A percentile compares a stretch with the other conserved stretches of the same genome.
phyloP scores from a whole-genome alignment of 768 basidiomycete species.

The Cyclocybe cylindracea region DNA sequence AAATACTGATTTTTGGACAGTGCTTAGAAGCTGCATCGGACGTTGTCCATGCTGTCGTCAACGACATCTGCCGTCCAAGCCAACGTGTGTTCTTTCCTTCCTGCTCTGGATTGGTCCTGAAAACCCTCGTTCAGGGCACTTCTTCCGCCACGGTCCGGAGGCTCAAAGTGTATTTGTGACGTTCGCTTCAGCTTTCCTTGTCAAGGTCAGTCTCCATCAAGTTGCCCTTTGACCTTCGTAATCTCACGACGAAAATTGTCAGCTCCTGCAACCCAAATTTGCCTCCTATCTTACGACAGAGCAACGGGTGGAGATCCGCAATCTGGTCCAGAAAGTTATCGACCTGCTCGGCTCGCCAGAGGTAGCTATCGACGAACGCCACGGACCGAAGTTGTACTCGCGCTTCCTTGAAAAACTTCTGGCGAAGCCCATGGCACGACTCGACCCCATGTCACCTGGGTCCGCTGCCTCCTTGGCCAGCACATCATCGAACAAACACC shows the following conservation, averaged over 20 bases:
- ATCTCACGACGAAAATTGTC: conserved; percentile 1
- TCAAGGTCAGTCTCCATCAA: conserved; percentile 53
- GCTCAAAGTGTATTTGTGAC: conserved; percentile 79
- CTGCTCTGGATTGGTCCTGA: conserved; percentile 1
- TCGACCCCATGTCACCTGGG: conserved; percentile 27
- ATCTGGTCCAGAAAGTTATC: conserved; percentile 64
- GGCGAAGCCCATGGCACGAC: conserved; percentile 51
- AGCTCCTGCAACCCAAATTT: conserved; percentile 82
- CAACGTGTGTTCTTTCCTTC: conserved; percentile 43
- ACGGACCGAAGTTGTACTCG: conserved; percentile 79
- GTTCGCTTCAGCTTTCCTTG: conserved; percentile 80
- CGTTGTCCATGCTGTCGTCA: conserved; percentile 61
- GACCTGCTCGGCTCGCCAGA: conserved; percentile 68
- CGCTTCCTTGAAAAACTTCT: conserved; percentile 76
- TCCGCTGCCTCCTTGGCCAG: conserved; percentile 5
- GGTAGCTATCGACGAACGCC: conserved; percentile 78
- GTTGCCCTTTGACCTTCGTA: neutral
- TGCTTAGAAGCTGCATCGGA: conserved; percentile 69
- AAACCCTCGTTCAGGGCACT: conserved; percentile 30
- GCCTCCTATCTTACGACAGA: conserved; percentile 57
- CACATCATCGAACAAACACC: conserved; percentile 15
- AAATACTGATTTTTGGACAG: conserved; percentile 30
- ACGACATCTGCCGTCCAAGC: conserved; percentile 55
- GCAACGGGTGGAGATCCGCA: conserved; percentile 61
- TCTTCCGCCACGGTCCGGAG: conserved; percentile 75